phyloP scores from a whole-genome alignment of 2,329 filamentous ascomycete genomes.

The Tolypocladium amazonense region DNA sequence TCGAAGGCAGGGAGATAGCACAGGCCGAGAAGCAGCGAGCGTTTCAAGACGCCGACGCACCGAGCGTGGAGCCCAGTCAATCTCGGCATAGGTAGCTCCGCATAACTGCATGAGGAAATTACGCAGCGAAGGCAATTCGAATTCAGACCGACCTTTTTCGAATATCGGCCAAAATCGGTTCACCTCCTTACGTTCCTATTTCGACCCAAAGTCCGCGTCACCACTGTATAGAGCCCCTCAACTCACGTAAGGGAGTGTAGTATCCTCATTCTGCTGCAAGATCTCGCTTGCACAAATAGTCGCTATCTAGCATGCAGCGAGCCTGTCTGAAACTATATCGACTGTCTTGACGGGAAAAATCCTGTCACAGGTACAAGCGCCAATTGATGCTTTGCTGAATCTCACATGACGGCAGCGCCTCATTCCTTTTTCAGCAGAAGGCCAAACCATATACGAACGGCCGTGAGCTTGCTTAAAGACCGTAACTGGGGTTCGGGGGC shows the following conservation, averaged over 20 bases:
- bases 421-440: background rate
- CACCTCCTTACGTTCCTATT: conserved; percentile 8
- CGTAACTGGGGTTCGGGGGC: conserved; percentile 30
- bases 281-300: background rate
- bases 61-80: background rate
- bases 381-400: conserved; percentile 20
- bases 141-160: conserved; percentile 10
- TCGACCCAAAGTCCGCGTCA: conserved; percentile 8
- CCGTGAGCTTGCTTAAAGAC: conserved; percentile 11
- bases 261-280: background rate
- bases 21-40: background rate
- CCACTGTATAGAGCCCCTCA: conserved; percentile 9
- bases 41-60: background rate
- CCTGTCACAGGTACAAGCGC: conserved; percentile 14
- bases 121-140: conserved; percentile 1
- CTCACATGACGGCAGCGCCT: conserved; percentile 8
- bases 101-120: background rate
- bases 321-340: background rate
- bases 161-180: background rate
- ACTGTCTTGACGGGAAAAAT: conserved; percentile 4
- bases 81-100: background rate
- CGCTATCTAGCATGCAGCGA: conserved; percentile 6
- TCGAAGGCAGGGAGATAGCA: conserved; percentile 38
- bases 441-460: background rate
- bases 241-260: conserved; percentile 1